Evolutionary conservation across 2,329 filamentous ascomycete genomes (phyloP).

Genomic region (Beauveria medogensis): DNA sequence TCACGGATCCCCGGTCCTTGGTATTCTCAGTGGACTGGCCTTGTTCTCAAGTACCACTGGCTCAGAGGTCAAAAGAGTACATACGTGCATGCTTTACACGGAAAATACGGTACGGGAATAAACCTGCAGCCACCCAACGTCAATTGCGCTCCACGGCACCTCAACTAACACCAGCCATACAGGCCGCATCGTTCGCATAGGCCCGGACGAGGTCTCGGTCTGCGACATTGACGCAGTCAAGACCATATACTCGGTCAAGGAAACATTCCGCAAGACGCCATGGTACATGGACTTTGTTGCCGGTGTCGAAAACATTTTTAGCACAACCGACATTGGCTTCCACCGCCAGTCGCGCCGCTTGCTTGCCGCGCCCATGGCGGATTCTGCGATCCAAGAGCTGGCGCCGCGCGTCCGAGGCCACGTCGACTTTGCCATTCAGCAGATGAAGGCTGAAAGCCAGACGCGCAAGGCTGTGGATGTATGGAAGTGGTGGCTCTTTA

Average conservation of each 20-base stretch:
- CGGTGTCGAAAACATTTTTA: constrained; percentile 2
- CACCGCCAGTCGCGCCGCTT: constrained; percentile 5
- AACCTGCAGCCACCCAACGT: too few species aligned
- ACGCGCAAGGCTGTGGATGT: constrained; percentile 15
- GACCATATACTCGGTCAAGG: constrained; percentile 7
- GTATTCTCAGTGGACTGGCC: constrained; percentile 1
- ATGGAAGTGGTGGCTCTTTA: constrained; percentile 18
- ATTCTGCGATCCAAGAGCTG: not conserved
- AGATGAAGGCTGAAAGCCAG: constrained; percentile 13
- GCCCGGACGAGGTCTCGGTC: constrained; percentile 2
- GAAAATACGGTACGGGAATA: constrained; percentile 1
- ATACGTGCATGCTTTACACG: constrained; percentile 2
- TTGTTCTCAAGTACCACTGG: constrained; percentile 6
- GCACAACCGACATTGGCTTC: not conserved
- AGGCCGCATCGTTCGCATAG: constrained; percentile 7
- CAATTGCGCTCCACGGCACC: too few species aligned
- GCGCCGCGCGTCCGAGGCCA: constrained; percentile 12
- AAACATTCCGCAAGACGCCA: constrained; percentile 5
- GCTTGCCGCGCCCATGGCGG: constrained; percentile 1
- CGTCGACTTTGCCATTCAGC: constrained; percentile 16
- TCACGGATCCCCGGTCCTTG: constrained; percentile 6
- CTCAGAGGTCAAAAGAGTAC: not conserved
- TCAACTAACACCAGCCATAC: not conserved
- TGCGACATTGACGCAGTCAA: constrained; percentile 1
- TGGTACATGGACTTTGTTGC: constrained; percentile 1